Evolutionary conservation across 164 flowering plant species (phyloP).

Genomic region (Magnolia officinalis): DNA sequence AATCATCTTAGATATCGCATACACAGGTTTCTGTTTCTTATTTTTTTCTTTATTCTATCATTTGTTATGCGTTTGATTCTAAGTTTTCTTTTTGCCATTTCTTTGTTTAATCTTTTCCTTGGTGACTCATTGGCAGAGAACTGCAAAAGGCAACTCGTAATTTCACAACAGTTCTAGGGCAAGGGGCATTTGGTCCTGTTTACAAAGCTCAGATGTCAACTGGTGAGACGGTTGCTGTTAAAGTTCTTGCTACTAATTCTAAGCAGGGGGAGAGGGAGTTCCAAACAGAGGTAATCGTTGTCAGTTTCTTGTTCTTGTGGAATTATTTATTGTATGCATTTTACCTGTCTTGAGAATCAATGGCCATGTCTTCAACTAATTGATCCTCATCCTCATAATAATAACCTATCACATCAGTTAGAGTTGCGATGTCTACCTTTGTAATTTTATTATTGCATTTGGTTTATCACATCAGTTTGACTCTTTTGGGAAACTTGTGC

Average conservation of each 20-base stretch:
- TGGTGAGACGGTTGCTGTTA: conserved; percentile 94
- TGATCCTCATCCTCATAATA: background rate
- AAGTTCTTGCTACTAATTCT: conserved; percentile 88
- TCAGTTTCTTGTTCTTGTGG: background rate
- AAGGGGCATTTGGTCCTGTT: conserved; percentile 97
- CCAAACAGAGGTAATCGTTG: conserved; percentile 77
- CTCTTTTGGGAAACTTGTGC: background rate
- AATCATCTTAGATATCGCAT: too few relatives aligned
- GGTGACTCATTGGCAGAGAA: conserved; percentile 50
- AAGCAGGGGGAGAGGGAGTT: conserved; percentile 97
- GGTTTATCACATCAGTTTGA: too few relatives aligned
- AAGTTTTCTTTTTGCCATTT: background rate
- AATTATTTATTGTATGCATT: background rate
- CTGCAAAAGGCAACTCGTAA: conserved; percentile 89
- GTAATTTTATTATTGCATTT: background rate
- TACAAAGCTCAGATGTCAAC: conserved; percentile 91
- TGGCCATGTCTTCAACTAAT: background rate
- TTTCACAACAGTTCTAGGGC: conserved; percentile 85
- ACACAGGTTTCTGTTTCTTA: background rate
- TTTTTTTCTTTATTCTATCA: background rate
- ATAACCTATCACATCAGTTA: background rate
- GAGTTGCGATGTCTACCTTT: background rate
- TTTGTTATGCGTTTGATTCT: background rate
- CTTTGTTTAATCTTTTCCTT: conserved; percentile 5
- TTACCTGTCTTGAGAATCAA: background rate